Base-by-base conservation (phyloP, 495 filamentous ascomycete genomes). In the Elaphomyces granulatus region DNA sequence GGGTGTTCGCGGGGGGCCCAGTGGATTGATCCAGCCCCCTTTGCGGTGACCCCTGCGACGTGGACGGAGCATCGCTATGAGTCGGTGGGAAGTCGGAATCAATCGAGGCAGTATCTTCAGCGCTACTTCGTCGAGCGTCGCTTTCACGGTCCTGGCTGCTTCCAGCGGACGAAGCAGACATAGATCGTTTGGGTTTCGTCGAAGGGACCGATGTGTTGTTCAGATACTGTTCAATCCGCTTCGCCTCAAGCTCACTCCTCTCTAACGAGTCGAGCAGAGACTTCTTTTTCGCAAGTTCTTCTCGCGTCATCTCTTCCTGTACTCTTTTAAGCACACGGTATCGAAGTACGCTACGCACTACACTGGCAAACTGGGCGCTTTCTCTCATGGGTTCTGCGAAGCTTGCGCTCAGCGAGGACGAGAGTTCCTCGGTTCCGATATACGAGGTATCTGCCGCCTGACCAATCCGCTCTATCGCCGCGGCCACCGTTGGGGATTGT, bases 311-410 rank as follows among this genome's bases (percentile, higher is more conserved):
- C 44, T 98, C 90, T 55, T 96, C 83, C 47, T 98, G 90, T 15
- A 95, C 80, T 14, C 90, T 74, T 60, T 98, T 98, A 31, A 96
- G 59, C 2, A 94, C 78, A 7, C 90, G 66, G 49, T 92, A 98
- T 31, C 85, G 71, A 14, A 98, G 60, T 17, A 96, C 87, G 39
- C 64, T 80, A 14, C 90, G 75, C 8, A 98, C 90, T 0, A 98
- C 82, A 16, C 90, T 85, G 0, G 90, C 90, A 53, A 98, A 96
- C 51, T 98, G 90, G 12, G 90, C 90, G 46, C 81, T 92, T 58
- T 98, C 90, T 23, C 90, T 73, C 82, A 98, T 92, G 2, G 90
- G 90, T 50, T 98, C 90, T 0, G 90, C 88, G 58, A 98, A 98
- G 45, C 74, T 83, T 1, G 86, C 85, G 12, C 84, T 83, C 26